Base-by-base conservation (phyloP, 768 basidiomycete species). In the Naganishia randhawae region DNA sequence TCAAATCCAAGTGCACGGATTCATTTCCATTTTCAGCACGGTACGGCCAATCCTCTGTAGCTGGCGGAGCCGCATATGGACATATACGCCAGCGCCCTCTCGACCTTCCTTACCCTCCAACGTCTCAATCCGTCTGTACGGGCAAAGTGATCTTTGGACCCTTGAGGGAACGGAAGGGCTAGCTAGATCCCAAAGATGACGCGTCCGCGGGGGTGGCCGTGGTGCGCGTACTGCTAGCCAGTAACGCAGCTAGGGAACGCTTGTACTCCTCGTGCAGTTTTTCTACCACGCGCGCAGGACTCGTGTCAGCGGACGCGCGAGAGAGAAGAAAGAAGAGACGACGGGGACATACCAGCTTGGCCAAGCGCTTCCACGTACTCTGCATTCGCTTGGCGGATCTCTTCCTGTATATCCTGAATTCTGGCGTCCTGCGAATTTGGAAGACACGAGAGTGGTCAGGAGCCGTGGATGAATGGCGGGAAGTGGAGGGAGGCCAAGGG, bases 231-330 rank as follows among this genome's bases (percentile, higher is more conserved):
- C n/a, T n/a, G n/a, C n/a, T n/a, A n/a, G n/a, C 57, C 37, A 61
- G 29, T 25, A 61, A 14, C 5, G 29, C 57, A 14, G 57, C 37
- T 14, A 61, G 22, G n/a, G 57, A 61, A 33, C 35, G 35, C 57
- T 61, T 61, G 57, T 61, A 61, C 25, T 61, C 57, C 1, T 61
- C 57, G 29, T 61, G 37, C 57, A 53, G 51, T 31, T 25, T 31
- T 53, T 53, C 51, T 53, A 53, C 27, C 50, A 10, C 10, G 7
- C 19, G 8, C 50, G 27, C 50, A 50, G n/a, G 27, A n/a, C 19
- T 7, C 19, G 19, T 8, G 50, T 8, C 8, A 50, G 50, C 19
- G 50, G 27, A 10, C 10, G 10, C 8, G 50, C 10, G 9, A 22
- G 50, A 22, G 9, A 50, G 9, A 50, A 25, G n/a, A 8, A 22